Conservation (phyloP, 176 grass and related monocot genomes). For the Otatea glauca region DNA sequence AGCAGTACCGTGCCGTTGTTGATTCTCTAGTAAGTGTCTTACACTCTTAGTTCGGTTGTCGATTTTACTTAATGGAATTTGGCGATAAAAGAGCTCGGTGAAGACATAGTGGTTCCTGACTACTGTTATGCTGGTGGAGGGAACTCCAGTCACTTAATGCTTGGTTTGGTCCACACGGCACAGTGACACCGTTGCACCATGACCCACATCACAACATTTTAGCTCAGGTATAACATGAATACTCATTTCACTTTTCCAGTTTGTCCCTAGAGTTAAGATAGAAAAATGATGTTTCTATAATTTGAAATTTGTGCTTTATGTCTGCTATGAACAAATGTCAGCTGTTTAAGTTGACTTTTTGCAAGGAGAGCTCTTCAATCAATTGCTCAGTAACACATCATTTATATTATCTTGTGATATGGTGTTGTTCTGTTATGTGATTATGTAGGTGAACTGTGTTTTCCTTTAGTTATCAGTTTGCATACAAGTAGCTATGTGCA, state of each 20-base stretch:
- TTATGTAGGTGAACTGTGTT: neutral
- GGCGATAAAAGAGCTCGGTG: conserved; percentile 76
- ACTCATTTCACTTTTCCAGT: neutral
- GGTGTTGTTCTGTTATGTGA: neutral
- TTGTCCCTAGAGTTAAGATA: neutral
- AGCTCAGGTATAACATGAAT: conserved; percentile 69
- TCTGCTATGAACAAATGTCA: neutral
- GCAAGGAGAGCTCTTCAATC: neutral
- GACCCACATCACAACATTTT: conserved; percentile 94
- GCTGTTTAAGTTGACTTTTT: conserved; percentile 17
- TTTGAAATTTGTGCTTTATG: neutral
- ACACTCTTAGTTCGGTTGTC: conserved; percentile 34
- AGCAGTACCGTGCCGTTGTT: conserved; percentile 59
- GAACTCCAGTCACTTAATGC: conserved; percentile 88
- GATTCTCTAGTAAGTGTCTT: conserved; percentile 35
- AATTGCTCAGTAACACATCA: neutral
- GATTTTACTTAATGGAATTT: conserved; percentile 41
- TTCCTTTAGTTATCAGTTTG: neutral
- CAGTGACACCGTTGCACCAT: conserved; percentile 88
- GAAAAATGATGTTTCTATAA: neutral
- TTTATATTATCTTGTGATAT: conserved; percentile 22
- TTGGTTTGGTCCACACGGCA: conserved; percentile 90
- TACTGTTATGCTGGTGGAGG: conserved; percentile 93
- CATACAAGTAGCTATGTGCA: neutral
- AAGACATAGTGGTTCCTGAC: conserved; percentile 92